Evolutionary conservation across 495 filamentous ascomycete genomes (phyloP).

Genomic region (Penicillium taxi): DNA sequence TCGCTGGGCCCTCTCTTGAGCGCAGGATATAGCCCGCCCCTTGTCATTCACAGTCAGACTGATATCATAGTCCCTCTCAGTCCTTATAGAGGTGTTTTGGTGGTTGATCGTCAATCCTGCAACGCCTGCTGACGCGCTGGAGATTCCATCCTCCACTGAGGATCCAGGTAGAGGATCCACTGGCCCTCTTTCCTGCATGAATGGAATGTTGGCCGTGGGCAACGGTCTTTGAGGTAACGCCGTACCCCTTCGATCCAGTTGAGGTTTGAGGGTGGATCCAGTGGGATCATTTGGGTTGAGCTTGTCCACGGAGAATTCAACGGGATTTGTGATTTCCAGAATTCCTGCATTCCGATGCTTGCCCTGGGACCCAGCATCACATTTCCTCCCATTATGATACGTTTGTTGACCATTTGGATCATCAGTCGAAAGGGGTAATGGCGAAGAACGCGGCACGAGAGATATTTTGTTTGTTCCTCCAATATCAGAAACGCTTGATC

Average conservation of each 20-base stretch:
- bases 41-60: slow-evolving; percentile 25
- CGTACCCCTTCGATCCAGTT: slow-evolving; percentile 24
- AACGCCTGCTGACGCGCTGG: slow-evolving; percentile 26
- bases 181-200: slow-evolving; percentile 21
- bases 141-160: slow-evolving; percentile 23
- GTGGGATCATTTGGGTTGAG: slow-evolving; percentile 14
- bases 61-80: slow-evolving; percentile 27
- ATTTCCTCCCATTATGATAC: slow-evolving; percentile 12
- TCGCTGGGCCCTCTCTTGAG: slow-evolving; percentile 28
- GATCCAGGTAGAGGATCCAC: slow-evolving; percentile 18
- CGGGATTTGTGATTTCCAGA: slow-evolving; percentile 32
- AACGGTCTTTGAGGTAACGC: slow-evolving; percentile 30
- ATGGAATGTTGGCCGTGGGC: slow-evolving; percentile 38
- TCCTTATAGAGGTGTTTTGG: slow-evolving; percentile 20
- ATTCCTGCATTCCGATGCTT: slow-evolving; percentile 38
- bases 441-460: slow-evolving; percentile 22
- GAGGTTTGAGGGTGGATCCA: slow-evolving; percentile 24
- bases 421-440: slow-evolving; percentile 20
- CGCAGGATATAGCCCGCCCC: slow-evolving; percentile 29
- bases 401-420: slow-evolving; percentile 3
- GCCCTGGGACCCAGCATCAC: slow-evolving; percentile 22
- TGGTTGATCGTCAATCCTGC: slow-evolving; percentile 26
- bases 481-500: slow-evolving; percentile 25
- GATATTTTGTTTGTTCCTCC: slow-evolving; percentile 18
- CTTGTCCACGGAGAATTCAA: slow-evolving; percentile 28